Base-by-base conservation (phyloP, 805 yeast species). In the Lachancea meyersii region DNA sequence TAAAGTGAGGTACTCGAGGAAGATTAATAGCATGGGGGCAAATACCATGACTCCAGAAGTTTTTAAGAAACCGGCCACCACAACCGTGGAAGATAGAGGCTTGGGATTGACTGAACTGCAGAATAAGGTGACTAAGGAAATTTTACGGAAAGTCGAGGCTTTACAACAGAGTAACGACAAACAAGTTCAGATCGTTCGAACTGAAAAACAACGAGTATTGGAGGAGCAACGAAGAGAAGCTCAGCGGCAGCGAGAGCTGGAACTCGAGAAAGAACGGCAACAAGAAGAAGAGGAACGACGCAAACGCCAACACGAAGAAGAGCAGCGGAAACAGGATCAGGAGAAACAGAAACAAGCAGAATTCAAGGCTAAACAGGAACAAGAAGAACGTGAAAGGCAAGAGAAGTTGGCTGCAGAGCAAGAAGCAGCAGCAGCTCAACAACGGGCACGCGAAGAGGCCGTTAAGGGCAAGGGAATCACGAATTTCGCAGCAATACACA, bases 401-500 rank as follows among this genome's bases (percentile, higher is more conserved):
- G 48, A 55, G 40, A 52, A 48, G 31, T 55, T 52, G 32, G 52
- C 49, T 20, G 45, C 30, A 18, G 49, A 46, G 28, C 41, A 35
- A 37, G 45, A 46, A 39, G 40, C 44, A 6, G 48, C 49, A 3
- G 44, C 37, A 31, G 48, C 48, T 40, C 41, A 35, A 22, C 44
- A 44, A 27, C 45, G 38, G 27, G 31, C 40, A 17, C 50, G 45
- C 31, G 50, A 50, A 23, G 54, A 52, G 31, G 52, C 47, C 14
- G 48, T 54, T 31, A 49, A 47, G 20, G 53, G 48, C 11, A 49
- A 45, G 35, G 53, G 54, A 20, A 40, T 48, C 10, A 55, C 68
- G 26, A 51, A 55, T 42, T 56, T 52, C 23, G 59, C 57, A 23
- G 48, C 52, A 4, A 67, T 79, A 21, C 78, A 74, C 44, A 54